Percentiles rank a stretch among this genome's conserved stretches.
These are phyloP conservation scores for Candida peoriensis DNA, from an alignment of 805 yeast genomes.

Conservation along the genomic window DNA sequence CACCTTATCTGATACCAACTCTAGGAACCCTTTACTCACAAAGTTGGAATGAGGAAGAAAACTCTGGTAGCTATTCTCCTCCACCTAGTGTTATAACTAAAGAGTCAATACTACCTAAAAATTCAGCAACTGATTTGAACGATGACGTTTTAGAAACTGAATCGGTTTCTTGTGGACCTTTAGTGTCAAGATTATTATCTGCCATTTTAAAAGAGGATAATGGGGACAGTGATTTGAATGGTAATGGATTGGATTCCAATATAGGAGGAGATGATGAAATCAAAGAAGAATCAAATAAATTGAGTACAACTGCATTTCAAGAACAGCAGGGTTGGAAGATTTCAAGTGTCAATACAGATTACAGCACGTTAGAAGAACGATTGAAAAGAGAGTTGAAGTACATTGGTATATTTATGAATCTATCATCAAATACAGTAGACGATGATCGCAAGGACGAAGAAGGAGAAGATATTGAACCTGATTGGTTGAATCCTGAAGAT, in stretches of 20 bases:
- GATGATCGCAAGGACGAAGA: slow-evolving; percentile 18
- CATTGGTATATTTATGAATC: slow-evolving; percentile 81
- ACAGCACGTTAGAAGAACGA: slow-evolving; percentile 79
- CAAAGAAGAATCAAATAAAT: slow-evolving; percentile 21
- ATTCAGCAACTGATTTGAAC: slow-evolving; percentile 48
- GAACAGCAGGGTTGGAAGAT: slow-evolving; percentile 46
- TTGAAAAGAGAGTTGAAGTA: slow-evolving; percentile 81
- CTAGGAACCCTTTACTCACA: slow-evolving; percentile 80
- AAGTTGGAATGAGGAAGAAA: slow-evolving; percentile 82
- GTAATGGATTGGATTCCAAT: slow-evolving; percentile 13
- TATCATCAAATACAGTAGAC: slow-evolving; percentile 21
- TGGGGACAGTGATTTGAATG: slow-evolving; percentile 11
- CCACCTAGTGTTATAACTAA: slow-evolving; percentile 42
- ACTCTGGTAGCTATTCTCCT: slow-evolving; percentile 43
- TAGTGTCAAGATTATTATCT: slow-evolving; percentile 75
- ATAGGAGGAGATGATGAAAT: slow-evolving; percentile 25
- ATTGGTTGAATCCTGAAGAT: slow-evolving; percentile 82
- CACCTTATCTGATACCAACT: slow-evolving; percentile 79
- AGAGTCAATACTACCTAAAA: slow-evolving; percentile 45
- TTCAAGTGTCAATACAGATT: slow-evolving; percentile 50
- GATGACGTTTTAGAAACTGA: slow-evolving; percentile 69
- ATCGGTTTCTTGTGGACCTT: slow-evolving; percentile 83
- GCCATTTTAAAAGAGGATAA: slow-evolving; percentile 57
- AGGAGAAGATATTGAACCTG: slow-evolving; percentile 29
- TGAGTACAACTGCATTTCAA: slow-evolving; percentile 27